Evolutionary conservation across 805 yeast species (phyloP).

Genomic region (Monosporozyma servazzii): DNA sequence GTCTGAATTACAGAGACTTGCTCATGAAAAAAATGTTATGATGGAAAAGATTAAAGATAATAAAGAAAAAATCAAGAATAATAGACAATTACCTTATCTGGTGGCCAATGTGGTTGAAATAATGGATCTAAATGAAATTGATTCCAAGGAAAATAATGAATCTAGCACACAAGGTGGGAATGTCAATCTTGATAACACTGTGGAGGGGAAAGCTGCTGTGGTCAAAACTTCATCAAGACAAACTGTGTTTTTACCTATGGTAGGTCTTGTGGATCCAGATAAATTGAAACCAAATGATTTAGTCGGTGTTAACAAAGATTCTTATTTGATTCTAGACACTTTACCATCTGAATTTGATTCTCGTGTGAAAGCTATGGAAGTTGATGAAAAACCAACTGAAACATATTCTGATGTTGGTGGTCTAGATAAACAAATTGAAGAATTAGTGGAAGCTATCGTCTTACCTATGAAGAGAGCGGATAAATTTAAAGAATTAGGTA

Average conservation of each 20-base stretch:
- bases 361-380: constrained; percentile 98
- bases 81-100: constrained; percentile 88
- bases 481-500: constrained; percentile 86
- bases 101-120: constrained; percentile 96
- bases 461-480: constrained; percentile 98
- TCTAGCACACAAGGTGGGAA: constrained; percentile 83
- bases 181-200: constrained; percentile 82
- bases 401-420: constrained; percentile 98
- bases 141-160: constrained; percentile 50
- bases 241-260: constrained; percentile 90
- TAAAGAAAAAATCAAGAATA: constrained; percentile 90
- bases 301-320: constrained; percentile 96
- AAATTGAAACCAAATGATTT: constrained; percentile 94
- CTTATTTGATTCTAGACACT: constrained; percentile 85
- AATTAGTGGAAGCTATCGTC: constrained; percentile 95
- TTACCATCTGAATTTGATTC: constrained; percentile 96
- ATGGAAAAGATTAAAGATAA: constrained; percentile 88
- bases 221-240: constrained; percentile 96
- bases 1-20: constrained; percentile 80
- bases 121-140: constrained; percentile 77
- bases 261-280: constrained; percentile 89
- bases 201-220: constrained; percentile 95
- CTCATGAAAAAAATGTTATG: constrained; percentile 91
- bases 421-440: constrained; percentile 95
- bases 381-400: constrained; percentile 96